A percentile compares a stretch with the other conserved stretches of the same genome.
Evolutionary conservation across 441 rosid genomes (phyloP).

Genomic region (Gossypium laxum): DNA sequence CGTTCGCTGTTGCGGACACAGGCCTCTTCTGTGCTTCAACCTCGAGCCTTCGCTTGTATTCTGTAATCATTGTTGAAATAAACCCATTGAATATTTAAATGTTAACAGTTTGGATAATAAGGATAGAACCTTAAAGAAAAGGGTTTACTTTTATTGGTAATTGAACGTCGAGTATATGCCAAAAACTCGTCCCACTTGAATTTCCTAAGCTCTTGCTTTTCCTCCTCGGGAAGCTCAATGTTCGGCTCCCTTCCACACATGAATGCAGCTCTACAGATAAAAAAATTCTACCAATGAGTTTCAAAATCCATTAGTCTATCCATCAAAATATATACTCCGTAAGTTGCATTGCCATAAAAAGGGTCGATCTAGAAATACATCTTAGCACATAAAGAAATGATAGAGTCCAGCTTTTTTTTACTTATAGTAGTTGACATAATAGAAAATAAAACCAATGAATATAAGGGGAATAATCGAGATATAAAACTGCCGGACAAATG

Average conservation of each 20-base stretch:
- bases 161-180: conserved; percentile 70
- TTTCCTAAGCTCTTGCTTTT: conserved; percentile 53
- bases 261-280: conserved; percentile 69
- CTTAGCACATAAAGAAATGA: not conserved
- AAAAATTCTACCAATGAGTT: conserved; percentile 3
- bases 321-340: not conserved
- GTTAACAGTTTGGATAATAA: not conserved
- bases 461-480: not conserved
- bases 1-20: conserved; percentile 25
- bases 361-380: not conserved
- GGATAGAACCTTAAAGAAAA: not conserved
- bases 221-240: conserved; percentile 67
- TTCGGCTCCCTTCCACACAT: conserved; percentile 98
- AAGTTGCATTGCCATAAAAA: not conserved
- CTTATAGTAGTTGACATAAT: not conserved
- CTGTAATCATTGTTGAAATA: conserved; percentile 27
- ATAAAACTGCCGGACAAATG: not conserved
- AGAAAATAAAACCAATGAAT: not conserved
- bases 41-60: conserved; percentile 59
- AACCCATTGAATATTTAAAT: not conserved
- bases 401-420: not conserved
- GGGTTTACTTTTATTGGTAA: conserved; percentile 68
- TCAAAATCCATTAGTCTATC: not conserved
- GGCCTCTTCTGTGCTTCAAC: conserved; percentile 31
- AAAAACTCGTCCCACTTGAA: conserved; percentile 83